phyloP scores from a whole-genome alignment of 257 asterid genomes.

The Primulina tabacum region DNA sequence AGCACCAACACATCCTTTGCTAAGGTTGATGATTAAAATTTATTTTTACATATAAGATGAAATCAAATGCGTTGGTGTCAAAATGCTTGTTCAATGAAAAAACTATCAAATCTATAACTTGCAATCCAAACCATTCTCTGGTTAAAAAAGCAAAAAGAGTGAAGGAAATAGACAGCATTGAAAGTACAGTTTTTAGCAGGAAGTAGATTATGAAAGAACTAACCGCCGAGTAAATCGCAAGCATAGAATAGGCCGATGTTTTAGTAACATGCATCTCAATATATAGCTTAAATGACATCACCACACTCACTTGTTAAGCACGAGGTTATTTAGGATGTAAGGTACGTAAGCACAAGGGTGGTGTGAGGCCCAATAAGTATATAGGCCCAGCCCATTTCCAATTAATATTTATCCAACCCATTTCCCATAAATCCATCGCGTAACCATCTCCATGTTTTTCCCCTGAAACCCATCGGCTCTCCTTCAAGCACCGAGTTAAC shows the following conservation, averaged over 20 bases:
- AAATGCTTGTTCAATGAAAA: neutral
- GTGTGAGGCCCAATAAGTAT: too few species aligned
- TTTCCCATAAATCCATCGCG: too few species aligned
- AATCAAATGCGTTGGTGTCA: neutral
- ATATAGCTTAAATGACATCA: neutral
- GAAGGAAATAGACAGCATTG: neutral
- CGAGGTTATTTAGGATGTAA: neutral
- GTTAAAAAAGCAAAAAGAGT: neutral
- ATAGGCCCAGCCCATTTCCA: too few species aligned
- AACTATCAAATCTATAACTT: neutral
- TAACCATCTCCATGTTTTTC: too few species aligned
- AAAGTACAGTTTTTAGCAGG: neutral
- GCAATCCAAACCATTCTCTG: neutral
- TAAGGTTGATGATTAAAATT: neutral
- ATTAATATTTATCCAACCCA: too few species aligned
- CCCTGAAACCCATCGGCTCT: too few species aligned
- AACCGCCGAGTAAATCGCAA: too few species aligned
- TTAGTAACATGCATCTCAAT: neutral
- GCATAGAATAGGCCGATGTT: neutral
- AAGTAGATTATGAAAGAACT: neutral
- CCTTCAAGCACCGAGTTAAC: too few species aligned
- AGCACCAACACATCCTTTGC: neutral
- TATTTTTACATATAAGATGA: neutral
- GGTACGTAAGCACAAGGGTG: neutral
- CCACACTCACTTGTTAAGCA: neutral